These are phyloP conservation scores for Trichoderma harzianum DNA, from an alignment of 2,329 filamentous ascomycete species.

Conservation along the genomic window DNA sequence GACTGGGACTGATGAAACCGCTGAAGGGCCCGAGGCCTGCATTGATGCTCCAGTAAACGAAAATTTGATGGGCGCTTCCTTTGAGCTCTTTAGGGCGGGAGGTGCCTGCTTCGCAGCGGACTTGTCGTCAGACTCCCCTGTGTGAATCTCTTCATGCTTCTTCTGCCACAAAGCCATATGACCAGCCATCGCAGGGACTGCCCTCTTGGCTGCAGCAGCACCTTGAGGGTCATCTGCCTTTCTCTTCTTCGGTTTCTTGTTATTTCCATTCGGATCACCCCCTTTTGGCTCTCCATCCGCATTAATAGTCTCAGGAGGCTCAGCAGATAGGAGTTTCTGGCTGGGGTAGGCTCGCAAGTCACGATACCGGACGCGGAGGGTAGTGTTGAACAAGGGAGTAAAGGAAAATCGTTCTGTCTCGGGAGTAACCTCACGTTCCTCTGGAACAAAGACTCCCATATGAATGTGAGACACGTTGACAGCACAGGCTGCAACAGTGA, in stretches of 20 bases:
- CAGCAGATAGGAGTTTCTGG: conserved; percentile 56
- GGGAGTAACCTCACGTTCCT: conserved; percentile 54
- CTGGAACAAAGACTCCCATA: conserved; percentile 78
- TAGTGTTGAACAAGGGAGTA: conserved; percentile 64
- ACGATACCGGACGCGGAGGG: conserved; percentile 70
- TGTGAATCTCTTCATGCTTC: conserved; percentile 41
- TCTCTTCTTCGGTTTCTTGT: conserved; percentile 49
- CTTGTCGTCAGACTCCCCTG: conserved; percentile 9
- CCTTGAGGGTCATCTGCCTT: conserved; percentile 44
- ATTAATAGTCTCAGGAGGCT: conserved; percentile 38
- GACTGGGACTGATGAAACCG: conserved; percentile 14
- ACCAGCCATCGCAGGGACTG: conserved; percentile 38
- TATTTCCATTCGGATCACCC: conserved; percentile 29
- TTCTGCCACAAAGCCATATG: conserved; percentile 46
- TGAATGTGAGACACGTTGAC: conserved; percentile 74
- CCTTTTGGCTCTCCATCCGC: conserved; percentile 22
- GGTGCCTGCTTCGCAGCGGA: not conserved
- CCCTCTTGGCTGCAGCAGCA: conserved; percentile 35
- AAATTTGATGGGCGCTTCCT: conserved; percentile 30
- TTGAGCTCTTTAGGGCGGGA: conserved; percentile 2
- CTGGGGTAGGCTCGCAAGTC: conserved; percentile 70
- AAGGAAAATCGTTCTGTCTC: conserved; percentile 65
- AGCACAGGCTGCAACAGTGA: conserved; percentile 71
- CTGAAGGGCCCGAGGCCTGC: conserved; percentile 16
- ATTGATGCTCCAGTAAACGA: conserved; percentile 30